Evolutionary conservation across 2,329 filamentous ascomycete species (phyloP).

Genomic region (Trichophyton verrucosum): DNA sequence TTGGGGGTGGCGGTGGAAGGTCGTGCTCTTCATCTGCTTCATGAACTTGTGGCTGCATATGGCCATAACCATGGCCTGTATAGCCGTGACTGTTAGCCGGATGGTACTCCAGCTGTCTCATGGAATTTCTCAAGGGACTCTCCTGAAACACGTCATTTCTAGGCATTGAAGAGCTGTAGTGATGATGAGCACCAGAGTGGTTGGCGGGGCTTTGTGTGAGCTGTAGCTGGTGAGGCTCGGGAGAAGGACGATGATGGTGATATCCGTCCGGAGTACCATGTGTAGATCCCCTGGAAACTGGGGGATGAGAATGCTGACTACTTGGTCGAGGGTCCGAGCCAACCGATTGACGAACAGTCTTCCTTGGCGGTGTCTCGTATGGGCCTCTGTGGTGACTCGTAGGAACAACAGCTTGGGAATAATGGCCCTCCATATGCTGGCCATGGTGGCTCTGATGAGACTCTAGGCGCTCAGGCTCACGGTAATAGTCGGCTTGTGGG

Average conservation of each 20-base stretch:
- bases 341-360: constrained; percentile 5
- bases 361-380: constrained; percentile 10
- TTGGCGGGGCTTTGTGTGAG: background rate
- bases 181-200: constrained; percentile 3
- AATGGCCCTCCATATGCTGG: constrained; percentile 1
- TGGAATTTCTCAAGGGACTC: constrained; percentile 19
- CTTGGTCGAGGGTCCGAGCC: constrained; percentile 6
- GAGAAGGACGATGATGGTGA: background rate
- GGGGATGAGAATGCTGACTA: constrained; percentile 8
- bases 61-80: constrained; percentile 7
- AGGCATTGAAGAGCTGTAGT: constrained; percentile 13
- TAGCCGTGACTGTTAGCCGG: background rate
- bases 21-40: constrained; percentile 16
- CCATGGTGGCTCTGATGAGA: background rate
- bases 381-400: background rate
- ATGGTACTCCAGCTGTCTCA: constrained; percentile 17
- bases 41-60: constrained; percentile 12
- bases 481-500: background rate
- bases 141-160: constrained; percentile 17
- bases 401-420: background rate
- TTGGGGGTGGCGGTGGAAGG: constrained; percentile 24
- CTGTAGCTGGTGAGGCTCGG: constrained; percentile 2
- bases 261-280: constrained; percentile 4
- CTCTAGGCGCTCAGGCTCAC: background rate
- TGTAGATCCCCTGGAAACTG: constrained; percentile 7